These are phyloP conservation scores for Phytophthora foliorum DNA, from an alignment of 352 stramenopile genomes.

Conservation along the genomic window DNA sequence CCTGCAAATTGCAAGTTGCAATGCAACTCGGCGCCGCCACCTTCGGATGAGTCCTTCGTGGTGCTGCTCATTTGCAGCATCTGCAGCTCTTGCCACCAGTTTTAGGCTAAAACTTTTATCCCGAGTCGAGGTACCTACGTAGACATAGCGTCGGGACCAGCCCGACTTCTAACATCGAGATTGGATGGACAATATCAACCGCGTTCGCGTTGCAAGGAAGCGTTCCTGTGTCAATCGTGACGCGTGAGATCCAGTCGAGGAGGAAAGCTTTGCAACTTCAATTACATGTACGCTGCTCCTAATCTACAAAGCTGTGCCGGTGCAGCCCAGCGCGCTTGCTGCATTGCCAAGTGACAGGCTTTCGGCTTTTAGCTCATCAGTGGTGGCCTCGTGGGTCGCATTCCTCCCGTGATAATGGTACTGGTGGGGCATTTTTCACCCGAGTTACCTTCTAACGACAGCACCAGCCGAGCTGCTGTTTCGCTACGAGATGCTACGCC, in stretches of 20 bases:
- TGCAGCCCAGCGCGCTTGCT: no score
- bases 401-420: slow-evolving; percentile 44
- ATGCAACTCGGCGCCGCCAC: not conserved
- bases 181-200: not conserved
- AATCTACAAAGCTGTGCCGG: not conserved
- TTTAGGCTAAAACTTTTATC: no score
- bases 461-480: slow-evolving; percentile 18
- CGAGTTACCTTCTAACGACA: slow-evolving; percentile 52
- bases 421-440: slow-evolving; percentile 46
- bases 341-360: not conserved
- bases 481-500: slow-evolving; percentile 37
- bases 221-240: slow-evolving; percentile 9
- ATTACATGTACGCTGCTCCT: not conserved
- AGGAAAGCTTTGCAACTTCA: slow-evolving; percentile 10
- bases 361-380: slow-evolving; percentile 15
- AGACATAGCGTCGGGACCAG: no score
- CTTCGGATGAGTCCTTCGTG: slow-evolving; percentile 11
- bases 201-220: no score
- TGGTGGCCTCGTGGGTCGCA: slow-evolving; percentile 22
- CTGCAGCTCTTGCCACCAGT: slow-evolving; percentile 19
- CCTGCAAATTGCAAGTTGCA: slow-evolving; percentile 11
- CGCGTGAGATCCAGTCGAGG: not conserved
- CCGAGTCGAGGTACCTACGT: no score
- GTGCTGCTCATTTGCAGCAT: slow-evolving; percentile 10
- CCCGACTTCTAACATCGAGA: not conserved